These are phyloP conservation scores for Cryptococcus sp. DNA, from an alignment of 1,284 basidiomycete species.

Conservation along the genomic window DNA sequence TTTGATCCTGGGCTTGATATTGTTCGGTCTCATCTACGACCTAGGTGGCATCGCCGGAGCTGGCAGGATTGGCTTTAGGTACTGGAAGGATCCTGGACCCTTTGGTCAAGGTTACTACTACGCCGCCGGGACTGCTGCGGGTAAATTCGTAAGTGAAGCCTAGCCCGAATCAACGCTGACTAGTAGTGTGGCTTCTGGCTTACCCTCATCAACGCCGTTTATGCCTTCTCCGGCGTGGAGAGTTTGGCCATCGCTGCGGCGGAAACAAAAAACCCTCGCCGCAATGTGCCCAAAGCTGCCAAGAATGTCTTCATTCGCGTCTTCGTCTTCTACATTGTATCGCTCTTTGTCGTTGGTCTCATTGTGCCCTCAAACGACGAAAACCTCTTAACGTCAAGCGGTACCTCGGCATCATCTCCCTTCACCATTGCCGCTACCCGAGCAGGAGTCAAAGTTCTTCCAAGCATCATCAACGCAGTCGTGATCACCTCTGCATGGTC, in stretches of 20 bases:
- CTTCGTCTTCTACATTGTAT: slow-evolving; percentile 64
- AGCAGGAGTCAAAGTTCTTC: slow-evolving; percentile 69
- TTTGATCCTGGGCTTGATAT: slow-evolving; percentile 61
- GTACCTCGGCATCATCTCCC: slow-evolving; percentile 71
- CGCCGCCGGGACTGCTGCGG: slow-evolving; percentile 3
- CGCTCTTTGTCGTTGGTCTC: slow-evolving; percentile 63
- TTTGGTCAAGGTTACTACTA: slow-evolving; percentile 54
- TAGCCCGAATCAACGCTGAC: background rate
- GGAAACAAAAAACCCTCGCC: slow-evolving; percentile 39
- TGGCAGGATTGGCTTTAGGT: slow-evolving; percentile 40
- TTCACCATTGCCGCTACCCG: slow-evolving; percentile 69
- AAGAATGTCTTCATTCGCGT: slow-evolving; percentile 66
- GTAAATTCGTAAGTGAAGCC: slow-evolving; percentile 6
- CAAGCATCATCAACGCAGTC: slow-evolving; percentile 57
- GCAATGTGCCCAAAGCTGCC: slow-evolving; percentile 50
- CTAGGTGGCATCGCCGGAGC: slow-evolving; percentile 45
- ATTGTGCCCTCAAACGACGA: slow-evolving; percentile 66
- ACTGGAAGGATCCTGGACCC: slow-evolving; percentile 54
- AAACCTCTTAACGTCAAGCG: slow-evolving; percentile 58
- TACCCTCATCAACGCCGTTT: slow-evolving; percentile 36
- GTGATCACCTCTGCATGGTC: slow-evolving; percentile 33
- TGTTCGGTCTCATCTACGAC: slow-evolving; percentile 64
- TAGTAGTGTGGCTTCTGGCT: slow-evolving; percentile 23
- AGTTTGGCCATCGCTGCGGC: slow-evolving; percentile 38
- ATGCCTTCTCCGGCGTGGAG: slow-evolving; percentile 34